Evolutionary conservation across 805 yeast species (phyloP), one percentile per base, ranked within the genome.

Genomic region (Sugiyamaella floridensis): DNA sequence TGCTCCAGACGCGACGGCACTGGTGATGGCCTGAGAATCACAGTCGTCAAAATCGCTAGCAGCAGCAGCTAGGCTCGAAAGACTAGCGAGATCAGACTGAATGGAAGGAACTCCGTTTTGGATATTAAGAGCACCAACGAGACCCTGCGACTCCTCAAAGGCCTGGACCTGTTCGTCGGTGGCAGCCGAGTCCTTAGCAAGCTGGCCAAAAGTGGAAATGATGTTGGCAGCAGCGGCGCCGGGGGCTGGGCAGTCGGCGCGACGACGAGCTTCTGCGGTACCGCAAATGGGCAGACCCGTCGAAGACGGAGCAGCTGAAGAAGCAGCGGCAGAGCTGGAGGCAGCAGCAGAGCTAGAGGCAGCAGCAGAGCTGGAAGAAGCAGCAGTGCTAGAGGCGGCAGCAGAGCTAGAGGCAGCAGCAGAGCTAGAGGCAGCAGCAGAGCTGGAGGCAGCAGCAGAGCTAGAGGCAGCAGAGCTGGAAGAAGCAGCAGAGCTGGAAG

Each of bases 101-200:
- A 64, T 55, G 12, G 57, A 48, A 34, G 54, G 54, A 56, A 55
- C 59, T 37, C 51, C 45, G 42, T 44, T 44, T 63, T 65, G 68
- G 57, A 65, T 63, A 37, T 45, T 53, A 9, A 64, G 58, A 18
- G 67, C 68, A 41, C 64, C 68, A 16, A 18, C 16, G 15, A 64
- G 55, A 43, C 68, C 67, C 19, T 54, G 52, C 11, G 50, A 40
- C 18, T 26, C 18, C 18, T 16, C 40, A 32, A 51, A 56, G 12
- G 47, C 43, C 47, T 49, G 29, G 46, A 48, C 53, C 14, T 40
- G 28, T 15, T 49, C 34, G 41, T 48, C 58, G 34, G 48, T 54
- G 37, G 32, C 11, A 19, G 28, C 42, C 32, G 48, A 37, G 44
- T 55, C 58, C 19, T 40, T 18, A 18, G 47, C 15, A 45, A 49